Conservation (phyloP, 345 rosid species). For the Lagerstroemia speciosa region DNA sequence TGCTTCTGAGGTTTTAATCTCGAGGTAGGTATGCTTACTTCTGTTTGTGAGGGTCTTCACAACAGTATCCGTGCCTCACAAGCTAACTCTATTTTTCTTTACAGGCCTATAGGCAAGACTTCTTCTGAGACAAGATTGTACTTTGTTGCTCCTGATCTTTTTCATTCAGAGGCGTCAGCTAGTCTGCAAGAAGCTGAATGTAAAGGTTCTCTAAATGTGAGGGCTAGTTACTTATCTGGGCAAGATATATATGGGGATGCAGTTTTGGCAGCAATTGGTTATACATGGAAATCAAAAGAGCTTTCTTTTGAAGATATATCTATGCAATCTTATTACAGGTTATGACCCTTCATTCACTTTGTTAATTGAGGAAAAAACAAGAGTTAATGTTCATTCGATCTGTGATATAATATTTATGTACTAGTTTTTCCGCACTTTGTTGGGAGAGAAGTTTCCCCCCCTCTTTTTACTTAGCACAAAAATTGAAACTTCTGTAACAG, state of each 20-base stretch:
- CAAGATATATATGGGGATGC: constrained; percentile 72
- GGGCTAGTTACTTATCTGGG: constrained; percentile 69
- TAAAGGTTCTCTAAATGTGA: constrained; percentile 47
- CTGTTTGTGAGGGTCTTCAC: background rate
- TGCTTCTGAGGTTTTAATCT: constrained; percentile 55
- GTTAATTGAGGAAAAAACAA: background rate
- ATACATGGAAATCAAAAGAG: constrained; percentile 58
- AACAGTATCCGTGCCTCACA: background rate
- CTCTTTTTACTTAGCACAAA: no score
- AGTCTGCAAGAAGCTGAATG: constrained; percentile 16
- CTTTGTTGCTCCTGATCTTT: constrained; percentile 42
- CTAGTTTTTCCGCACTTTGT: background rate
- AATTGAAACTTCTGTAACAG: constrained; percentile 4
- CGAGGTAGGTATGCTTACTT: constrained; percentile 42
- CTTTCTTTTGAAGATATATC: constrained; percentile 61
- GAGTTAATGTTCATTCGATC: background rate
- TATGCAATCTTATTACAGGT: constrained; percentile 75
- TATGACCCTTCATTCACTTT: background rate
- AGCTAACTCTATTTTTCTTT: constrained; percentile 14
- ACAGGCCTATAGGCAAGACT: constrained; percentile 78
- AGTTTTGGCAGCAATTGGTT: constrained; percentile 82
- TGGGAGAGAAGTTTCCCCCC: background rate
- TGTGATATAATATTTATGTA: background rate
- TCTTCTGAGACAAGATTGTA: constrained; percentile 77
- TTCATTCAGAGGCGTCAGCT: constrained; percentile 21